phyloP scores from a whole-genome alignment of 2,329 filamentous ascomycete genomes.

The Sarocladium kiliense region DNA sequence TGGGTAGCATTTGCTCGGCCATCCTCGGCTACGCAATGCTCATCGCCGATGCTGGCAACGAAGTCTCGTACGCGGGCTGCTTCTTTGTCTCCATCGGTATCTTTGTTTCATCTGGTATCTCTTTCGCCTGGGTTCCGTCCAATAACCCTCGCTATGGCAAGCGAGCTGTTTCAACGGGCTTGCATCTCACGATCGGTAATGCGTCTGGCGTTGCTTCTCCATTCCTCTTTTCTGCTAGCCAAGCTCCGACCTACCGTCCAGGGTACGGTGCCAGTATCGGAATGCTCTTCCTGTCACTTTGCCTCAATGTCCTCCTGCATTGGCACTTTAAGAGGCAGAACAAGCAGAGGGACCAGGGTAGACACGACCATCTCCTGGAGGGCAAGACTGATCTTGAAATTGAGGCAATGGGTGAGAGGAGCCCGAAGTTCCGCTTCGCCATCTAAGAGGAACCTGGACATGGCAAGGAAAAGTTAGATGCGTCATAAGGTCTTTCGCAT shows the following conservation, averaged over 20 bases:
- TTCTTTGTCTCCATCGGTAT: conserved; percentile 54
- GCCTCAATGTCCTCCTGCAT: conserved; percentile 41
- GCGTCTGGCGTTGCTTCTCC: conserved; percentile 57
- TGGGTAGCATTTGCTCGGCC: conserved; percentile 42
- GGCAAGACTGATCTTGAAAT: conserved; percentile 61
- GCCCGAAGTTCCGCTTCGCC: conserved; percentile 68
- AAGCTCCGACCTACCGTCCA: conserved; percentile 40
- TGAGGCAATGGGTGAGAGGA: conserved; percentile 54
- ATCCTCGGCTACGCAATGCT: conserved; percentile 56
- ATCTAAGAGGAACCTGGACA: conserved; percentile 35
- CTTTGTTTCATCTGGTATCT: conserved; percentile 37
- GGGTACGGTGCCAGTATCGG: conserved; percentile 47
- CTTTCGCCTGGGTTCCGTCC: conserved; percentile 38
- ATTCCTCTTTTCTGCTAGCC: conserved; percentile 43
- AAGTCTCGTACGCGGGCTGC: conserved; percentile 57
- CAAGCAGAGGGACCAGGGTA: conserved; percentile 54
- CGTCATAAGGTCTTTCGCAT: too few species aligned
- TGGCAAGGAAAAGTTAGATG: not conserved
- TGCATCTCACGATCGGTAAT: conserved; percentile 59
- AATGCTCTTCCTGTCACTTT: conserved; percentile 32
- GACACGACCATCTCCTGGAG: conserved; percentile 58
- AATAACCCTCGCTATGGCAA: conserved; percentile 63
- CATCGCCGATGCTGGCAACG: conserved; percentile 47
- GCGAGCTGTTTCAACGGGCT: conserved; percentile 54
- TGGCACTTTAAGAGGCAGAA: conserved; percentile 53